Percentiles rank a stretch among this genome's conserved stretches.
Evolutionary conservation across 2,329 filamentous ascomycete species (phyloP).

Genomic region (Magnaporthales sp.): DNA sequence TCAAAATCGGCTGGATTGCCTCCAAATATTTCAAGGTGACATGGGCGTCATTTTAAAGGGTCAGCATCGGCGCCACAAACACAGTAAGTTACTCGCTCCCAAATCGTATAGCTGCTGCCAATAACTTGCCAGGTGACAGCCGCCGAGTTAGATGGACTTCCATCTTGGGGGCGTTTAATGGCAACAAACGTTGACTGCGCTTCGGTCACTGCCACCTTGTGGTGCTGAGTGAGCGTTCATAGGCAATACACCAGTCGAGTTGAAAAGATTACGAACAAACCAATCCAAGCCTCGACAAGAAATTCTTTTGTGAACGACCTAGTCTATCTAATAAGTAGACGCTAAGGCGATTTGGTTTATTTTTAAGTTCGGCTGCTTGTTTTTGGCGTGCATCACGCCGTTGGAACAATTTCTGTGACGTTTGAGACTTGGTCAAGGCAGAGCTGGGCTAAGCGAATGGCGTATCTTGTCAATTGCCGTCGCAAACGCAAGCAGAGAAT

Average conservation of each 20-base stretch:
- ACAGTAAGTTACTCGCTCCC: not conserved
- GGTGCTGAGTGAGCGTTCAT: not conserved
- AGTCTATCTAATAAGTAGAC: not conserved
- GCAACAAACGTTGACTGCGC: no score
- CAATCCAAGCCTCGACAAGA: not conserved
- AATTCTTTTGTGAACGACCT: no score
- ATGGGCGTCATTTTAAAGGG: not conserved
- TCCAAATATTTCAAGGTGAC: not conserved
- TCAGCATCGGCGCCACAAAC: not conserved
- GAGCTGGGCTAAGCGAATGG: not conserved
- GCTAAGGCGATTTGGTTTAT: not conserved
- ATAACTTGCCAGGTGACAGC: not conserved
- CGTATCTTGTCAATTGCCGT: not conserved
- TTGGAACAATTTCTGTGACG: not conserved
- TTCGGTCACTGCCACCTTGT: not conserved
- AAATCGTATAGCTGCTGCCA: not conserved
- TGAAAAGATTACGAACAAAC: not conserved
- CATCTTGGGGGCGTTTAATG: not conserved
- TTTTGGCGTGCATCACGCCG: not conserved
- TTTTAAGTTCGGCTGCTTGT: not conserved
- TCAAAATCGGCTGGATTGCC: not conserved
- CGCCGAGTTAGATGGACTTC: not conserved
- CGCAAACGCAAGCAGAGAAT: no score
- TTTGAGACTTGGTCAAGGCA: no score
- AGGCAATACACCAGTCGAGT: not conserved